Percentiles rank a stretch among this genome's conserved stretches.
Conservation (phyloP, 345 rosid species). For the Syzygium aqueum region DNA sequence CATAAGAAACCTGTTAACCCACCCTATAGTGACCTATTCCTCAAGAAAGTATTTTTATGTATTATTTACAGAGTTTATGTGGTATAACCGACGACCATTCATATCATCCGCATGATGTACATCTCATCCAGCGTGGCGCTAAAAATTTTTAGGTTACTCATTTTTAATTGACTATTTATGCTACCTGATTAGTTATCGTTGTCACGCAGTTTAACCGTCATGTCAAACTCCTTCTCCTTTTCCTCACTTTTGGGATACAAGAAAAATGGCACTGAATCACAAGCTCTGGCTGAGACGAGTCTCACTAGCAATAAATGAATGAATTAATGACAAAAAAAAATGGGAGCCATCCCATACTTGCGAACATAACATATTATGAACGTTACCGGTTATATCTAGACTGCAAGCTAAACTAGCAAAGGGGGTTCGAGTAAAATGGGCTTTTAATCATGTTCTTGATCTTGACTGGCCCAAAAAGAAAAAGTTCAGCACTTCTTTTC, state of each 20-base stretch:
- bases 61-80: accelerated
- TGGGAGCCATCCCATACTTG: background rate
- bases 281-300: background rate
- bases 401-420: background rate
- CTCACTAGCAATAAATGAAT: background rate
- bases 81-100: background rate
- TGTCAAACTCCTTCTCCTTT: background rate
- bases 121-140: background rate
- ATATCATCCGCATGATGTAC: background rate
- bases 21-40: background rate
- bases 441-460: background rate
- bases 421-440: too few species aligned
- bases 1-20: background rate
- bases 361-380: background rate
- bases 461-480: background rate
- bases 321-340: background rate
- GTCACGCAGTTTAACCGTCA: background rate
- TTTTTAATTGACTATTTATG: too few species aligned
- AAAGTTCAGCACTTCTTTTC: background rate
- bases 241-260: background rate
- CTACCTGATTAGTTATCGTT: background rate
- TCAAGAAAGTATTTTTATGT: background rate
- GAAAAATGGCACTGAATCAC: background rate
- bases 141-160: background rate
- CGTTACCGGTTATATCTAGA: background rate